A percentile compares a stretch with the other conserved stretches of the same genome.
Conservation (phyloP, 164 flowering plant species). For the Magnolia changhungtana region DNA sequence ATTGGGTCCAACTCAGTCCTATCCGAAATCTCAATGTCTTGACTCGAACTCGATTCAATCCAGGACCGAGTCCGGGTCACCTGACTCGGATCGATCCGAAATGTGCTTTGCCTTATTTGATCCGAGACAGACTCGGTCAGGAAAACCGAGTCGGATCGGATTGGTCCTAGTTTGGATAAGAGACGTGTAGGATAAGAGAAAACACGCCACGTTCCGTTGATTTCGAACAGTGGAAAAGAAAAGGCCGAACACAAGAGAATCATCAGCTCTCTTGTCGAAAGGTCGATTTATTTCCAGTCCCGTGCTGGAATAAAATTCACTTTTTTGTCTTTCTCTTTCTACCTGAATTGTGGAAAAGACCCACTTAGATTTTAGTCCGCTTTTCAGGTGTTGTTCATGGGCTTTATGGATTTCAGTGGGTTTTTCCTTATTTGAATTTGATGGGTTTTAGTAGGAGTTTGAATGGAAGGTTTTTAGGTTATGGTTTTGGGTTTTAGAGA, state of each 20-base stretch:
- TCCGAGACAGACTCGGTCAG: too few species aligned
- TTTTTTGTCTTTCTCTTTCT: constrained; percentile 1
- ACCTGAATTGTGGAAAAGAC: constrained; percentile 11
- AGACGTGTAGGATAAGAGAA: constrained; percentile 19
- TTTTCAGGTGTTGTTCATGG: constrained; percentile 49
- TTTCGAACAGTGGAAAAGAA: neutral
- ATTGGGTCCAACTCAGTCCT: too few species aligned
- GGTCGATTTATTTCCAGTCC: constrained; percentile 55
- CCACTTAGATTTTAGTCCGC: constrained; percentile 38
- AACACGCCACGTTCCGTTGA: constrained; percentile 32
- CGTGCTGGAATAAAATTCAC: constrained; percentile 50
- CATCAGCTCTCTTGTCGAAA: constrained; percentile 41
- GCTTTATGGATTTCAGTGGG: neutral
- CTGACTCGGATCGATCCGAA: too few species aligned
- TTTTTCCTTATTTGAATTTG: neutral
- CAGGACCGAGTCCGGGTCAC: too few species aligned
- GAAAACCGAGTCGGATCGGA: too few species aligned
- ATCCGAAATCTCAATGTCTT: too few species aligned
- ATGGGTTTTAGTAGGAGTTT: neutral
- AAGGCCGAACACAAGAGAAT: constrained; percentile 7
- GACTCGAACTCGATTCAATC: too few species aligned
- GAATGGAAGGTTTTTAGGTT: neutral
- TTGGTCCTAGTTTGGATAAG: too few species aligned
- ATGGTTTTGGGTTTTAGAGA: constrained; percentile 38
- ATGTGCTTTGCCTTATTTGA: too few species aligned